Percentiles rank a stretch among this genome's conserved stretches.
These are phyloP conservation scores for Aspergillus fijiensis DNA, from an alignment of 2,329 filamentous ascomycete genomes.

Conservation along the genomic window DNA sequence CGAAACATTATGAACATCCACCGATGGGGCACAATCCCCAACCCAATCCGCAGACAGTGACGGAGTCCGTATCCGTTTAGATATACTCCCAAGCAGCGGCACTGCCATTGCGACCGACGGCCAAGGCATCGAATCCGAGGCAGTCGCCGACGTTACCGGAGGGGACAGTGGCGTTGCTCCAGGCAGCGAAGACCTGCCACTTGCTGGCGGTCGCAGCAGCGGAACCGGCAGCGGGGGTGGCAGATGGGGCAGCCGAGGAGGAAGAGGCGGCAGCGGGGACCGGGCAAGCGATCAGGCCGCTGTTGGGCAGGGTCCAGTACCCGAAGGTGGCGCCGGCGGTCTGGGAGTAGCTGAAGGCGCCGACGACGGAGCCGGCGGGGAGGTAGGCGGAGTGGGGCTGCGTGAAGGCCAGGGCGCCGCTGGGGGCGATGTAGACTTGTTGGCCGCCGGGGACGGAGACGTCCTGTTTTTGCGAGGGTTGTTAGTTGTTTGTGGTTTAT, in stretches of 20 bases:
- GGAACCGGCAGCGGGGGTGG: too few relatives aligned
- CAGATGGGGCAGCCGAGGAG: too few relatives aligned
- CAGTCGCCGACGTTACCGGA: conserved; percentile 40
- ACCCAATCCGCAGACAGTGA: too few relatives aligned
- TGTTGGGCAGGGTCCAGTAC: conserved; percentile 35
- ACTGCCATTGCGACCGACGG: conserved; percentile 26
- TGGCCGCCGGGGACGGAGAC: conserved; percentile 64
- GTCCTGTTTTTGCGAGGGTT: conserved; percentile 28
- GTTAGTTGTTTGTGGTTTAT: too few relatives aligned
- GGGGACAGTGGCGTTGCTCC: conserved; percentile 43
- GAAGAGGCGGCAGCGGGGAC: neutral
- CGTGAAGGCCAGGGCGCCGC: conserved; percentile 59
- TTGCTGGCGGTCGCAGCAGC: conserved; percentile 23
- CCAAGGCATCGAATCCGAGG: conserved; percentile 41
- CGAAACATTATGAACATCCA: too few relatives aligned
- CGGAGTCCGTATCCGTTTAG: conserved; percentile 18
- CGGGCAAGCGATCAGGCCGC: conserved; percentile 48
- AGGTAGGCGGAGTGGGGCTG: conserved; percentile 55
- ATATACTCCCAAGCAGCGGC: conserved; percentile 45
- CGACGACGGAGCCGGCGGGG: conserved; percentile 52
- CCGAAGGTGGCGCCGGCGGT: conserved; percentile 27
- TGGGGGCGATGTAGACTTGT: conserved; percentile 56
- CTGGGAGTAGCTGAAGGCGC: conserved; percentile 48
- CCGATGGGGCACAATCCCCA: too few relatives aligned
- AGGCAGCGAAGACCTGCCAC: conserved; percentile 46